Evolutionary conservation across 805 yeast species (phyloP).

Genomic region (Priceomyces fermenticarens): DNA sequence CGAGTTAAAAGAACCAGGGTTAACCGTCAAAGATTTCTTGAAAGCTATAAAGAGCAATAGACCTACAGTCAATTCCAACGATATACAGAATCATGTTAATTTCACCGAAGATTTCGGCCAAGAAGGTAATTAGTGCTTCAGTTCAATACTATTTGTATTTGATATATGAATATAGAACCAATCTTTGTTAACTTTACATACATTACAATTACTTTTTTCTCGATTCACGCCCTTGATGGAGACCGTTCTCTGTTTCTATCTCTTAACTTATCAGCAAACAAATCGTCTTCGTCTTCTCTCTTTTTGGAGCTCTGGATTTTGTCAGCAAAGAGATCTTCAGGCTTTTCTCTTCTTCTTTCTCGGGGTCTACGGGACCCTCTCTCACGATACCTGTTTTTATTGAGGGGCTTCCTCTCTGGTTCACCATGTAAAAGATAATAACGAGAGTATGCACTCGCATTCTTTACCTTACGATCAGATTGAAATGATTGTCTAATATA

Average conservation of each 20-base stretch:
- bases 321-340: slow-evolving; percentile 36
- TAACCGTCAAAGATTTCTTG: slow-evolving; percentile 87
- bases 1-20: slow-evolving; percentile 84
- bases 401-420: slow-evolving; percentile 48
- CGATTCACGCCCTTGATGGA: slow-evolving; percentile 5
- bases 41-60: slow-evolving; percentile 88
- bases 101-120: slow-evolving; percentile 96
- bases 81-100: slow-evolving; percentile 75
- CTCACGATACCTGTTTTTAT: slow-evolving; percentile 8
- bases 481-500: slow-evolving; percentile 48
- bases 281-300: background rate
- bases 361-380: slow-evolving; percentile 12
- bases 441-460: slow-evolving; percentile 56
- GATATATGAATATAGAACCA: too few species aligned
- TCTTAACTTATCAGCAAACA: slow-evolving; percentile 4
- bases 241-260: slow-evolving; percentile 15
- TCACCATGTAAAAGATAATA: slow-evolving; percentile 72
- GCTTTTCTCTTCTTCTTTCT: slow-evolving; percentile 14
- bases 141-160: too few species aligned
- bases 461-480: slow-evolving; percentile 54
- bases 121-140: slow-evolving; percentile 69
- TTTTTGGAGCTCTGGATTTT: slow-evolving; percentile 11
- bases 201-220: background rate
- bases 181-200: too few species aligned
- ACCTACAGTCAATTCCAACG: slow-evolving; percentile 90